Conservation (phyloP, 345 rosid genomes). For the Camelina hispida region DNA sequence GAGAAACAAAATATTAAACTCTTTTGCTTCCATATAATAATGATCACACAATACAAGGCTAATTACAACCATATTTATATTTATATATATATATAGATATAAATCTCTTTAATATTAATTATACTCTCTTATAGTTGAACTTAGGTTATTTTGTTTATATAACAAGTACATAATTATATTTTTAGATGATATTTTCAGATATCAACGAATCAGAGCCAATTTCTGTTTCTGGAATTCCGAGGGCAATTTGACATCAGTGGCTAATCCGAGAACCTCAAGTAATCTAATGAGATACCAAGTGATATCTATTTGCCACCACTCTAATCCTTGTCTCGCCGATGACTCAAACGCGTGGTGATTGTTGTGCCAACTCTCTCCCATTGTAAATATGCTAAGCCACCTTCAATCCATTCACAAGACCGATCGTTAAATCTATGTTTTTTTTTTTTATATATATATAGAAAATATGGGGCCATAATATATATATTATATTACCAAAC, state of each 20-base stretch:
- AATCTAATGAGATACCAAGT: slow-evolving; percentile 73
- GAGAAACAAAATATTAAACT: neutral
- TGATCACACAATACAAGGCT: neutral
- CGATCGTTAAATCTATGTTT: neutral
- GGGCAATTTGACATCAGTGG: slow-evolving; percentile 76
- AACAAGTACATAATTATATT: neutral
- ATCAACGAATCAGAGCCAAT: slow-evolving; percentile 46
- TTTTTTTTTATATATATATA: no score
- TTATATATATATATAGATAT: no score
- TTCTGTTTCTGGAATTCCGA: slow-evolving; percentile 56
- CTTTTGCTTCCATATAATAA: neutral
- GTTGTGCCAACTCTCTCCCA: slow-evolving; percentile 96
- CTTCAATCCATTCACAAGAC: slow-evolving; percentile 38
- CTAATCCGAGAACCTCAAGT: slow-evolving; percentile 65
- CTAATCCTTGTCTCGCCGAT: slow-evolving; percentile 82
- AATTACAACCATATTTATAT: neutral
- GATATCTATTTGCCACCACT: slow-evolving; percentile 91
- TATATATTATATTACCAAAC: slow-evolving; percentile 56
- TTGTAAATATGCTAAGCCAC: slow-evolving; percentile 83
- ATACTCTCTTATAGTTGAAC: neutral
- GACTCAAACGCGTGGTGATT: slow-evolving; percentile 84
- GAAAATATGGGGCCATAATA: neutral
- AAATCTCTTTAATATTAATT: neutral
- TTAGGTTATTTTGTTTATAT: neutral
- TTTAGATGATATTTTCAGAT: neutral